Conservation (phyloP, 2,329 filamentous ascomycete genomes). For the Colletotrichum spinosum region DNA sequence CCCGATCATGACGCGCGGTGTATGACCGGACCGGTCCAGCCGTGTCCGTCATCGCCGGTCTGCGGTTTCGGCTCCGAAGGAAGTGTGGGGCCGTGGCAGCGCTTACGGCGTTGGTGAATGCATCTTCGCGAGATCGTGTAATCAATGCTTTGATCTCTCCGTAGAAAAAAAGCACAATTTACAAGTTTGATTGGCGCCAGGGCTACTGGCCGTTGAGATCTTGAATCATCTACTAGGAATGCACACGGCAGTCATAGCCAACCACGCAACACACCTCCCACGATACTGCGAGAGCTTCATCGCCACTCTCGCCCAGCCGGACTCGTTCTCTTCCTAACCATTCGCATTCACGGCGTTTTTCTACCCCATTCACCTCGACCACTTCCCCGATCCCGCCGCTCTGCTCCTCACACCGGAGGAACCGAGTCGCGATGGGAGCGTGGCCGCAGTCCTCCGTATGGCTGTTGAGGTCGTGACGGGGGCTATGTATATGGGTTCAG, state of each 20-base stretch:
- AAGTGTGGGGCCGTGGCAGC: too few species aligned
- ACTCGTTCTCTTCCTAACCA: slow-evolving; percentile 32
- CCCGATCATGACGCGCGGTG: too few species aligned
- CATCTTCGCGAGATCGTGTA: too few species aligned
- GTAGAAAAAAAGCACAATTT: neutral
- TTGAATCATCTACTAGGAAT: too few species aligned
- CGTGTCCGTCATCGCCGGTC: too few species aligned
- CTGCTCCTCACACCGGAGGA: slow-evolving; percentile 3
- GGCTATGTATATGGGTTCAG: too few species aligned
- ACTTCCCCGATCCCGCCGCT: slow-evolving; percentile 27
- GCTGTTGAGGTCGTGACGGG: too few species aligned
- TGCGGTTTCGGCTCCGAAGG: too few species aligned
- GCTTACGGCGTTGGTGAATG: too few species aligned
- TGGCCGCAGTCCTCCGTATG: slow-evolving; percentile 44
- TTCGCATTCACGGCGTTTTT: slow-evolving; percentile 40
- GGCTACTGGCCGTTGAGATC: neutral
- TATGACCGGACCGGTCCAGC: too few species aligned
- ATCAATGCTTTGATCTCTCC: too few species aligned
- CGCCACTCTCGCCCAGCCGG: slow-evolving; percentile 37
- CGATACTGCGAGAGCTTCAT: slow-evolving; percentile 34
- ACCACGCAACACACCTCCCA: slow-evolving; percentile 15
- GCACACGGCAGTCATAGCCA: neutral
- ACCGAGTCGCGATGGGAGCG: slow-evolving; percentile 14
- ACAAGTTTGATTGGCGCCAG: neutral
- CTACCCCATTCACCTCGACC: slow-evolving; percentile 44